These are phyloP conservation scores for Malassezia dermatis DNA, from an alignment of 1,284 basidiomycete genomes.

Conservation along the genomic window DNA sequence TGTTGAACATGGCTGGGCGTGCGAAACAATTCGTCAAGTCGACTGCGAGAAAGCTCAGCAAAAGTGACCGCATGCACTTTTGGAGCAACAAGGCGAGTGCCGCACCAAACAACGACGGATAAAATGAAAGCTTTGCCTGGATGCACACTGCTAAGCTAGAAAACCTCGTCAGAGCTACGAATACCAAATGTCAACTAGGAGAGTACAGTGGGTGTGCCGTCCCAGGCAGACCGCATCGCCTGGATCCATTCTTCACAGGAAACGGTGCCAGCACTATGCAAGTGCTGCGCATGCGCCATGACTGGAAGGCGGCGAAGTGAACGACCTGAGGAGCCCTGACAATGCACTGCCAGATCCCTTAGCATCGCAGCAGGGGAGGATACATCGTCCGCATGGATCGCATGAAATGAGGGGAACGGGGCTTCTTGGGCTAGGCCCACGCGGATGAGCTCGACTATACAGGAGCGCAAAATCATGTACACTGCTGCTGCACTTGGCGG, in stretches of 20 bases:
- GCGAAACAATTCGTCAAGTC: slow-evolving; percentile 2
- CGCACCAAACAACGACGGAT: neutral
- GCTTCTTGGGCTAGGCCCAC: slow-evolving; percentile 57
- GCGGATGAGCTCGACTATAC: slow-evolving; percentile 66
- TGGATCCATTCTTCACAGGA: slow-evolving; percentile 4
- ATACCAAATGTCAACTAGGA: neutral
- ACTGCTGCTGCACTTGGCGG: slow-evolving; percentile 78
- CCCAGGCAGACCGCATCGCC: slow-evolving; percentile 4
- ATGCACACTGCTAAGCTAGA: too few relatives aligned
- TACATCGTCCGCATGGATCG: neutral
- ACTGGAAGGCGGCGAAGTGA: slow-evolving; percentile 80
- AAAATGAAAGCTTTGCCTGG: too few relatives aligned
- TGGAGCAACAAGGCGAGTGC: slow-evolving; percentile 11
- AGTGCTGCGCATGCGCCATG: slow-evolving; percentile 72
- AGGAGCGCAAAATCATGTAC: slow-evolving; percentile 82
- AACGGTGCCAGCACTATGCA: neutral
- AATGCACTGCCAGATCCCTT: slow-evolving; percentile 60
- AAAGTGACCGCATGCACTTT: slow-evolving; percentile 6
- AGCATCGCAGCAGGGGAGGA: slow-evolving; percentile 46
- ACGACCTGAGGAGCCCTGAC: slow-evolving; percentile 79
- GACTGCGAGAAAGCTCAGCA: slow-evolving; percentile 6
- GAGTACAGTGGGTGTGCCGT: neutral
- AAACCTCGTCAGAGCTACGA: neutral
- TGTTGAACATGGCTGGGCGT: slow-evolving; percentile 3
- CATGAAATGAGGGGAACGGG: neutral